A percentile compares a stretch with the other conserved stretches of the same genome.
Conservation (phyloP, 108 stramenopile species). For the Thalassiosira profunda region DNA sequence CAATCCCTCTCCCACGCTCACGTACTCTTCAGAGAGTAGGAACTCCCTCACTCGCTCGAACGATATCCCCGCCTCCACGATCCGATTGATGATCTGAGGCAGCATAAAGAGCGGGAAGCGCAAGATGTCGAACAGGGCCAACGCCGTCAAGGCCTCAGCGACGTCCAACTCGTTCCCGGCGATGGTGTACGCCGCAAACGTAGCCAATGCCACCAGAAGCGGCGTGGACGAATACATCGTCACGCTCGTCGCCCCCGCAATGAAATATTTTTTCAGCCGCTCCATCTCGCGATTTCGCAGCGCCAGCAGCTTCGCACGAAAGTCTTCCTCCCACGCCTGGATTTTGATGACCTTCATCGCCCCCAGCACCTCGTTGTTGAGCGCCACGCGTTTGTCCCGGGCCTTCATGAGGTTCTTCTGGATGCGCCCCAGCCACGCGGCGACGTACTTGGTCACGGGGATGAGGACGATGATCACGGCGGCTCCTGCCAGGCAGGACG, state of each 20-base stretch:
- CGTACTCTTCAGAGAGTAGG: slow-evolving; percentile 73
- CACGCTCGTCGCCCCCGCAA: slow-evolving; percentile 44
- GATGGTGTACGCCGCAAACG: slow-evolving; percentile 86
- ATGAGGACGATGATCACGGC: slow-evolving; percentile 87
- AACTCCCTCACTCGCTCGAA: slow-evolving; percentile 80
- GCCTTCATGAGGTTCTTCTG: slow-evolving; percentile 87
- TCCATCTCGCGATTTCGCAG: slow-evolving; percentile 80
- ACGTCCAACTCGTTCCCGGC: slow-evolving; percentile 78
- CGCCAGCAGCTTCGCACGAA: slow-evolving; percentile 51
- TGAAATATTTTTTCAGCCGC: slow-evolving; percentile 61
- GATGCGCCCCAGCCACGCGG: slow-evolving; percentile 63
- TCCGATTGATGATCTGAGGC: slow-evolving; percentile 91
- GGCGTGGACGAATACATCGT: slow-evolving; percentile 76
- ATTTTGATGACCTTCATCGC: slow-evolving; percentile 95
- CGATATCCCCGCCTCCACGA: slow-evolving; percentile 94
- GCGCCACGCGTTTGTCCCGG: slow-evolving; percentile 86
- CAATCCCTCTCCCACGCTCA: slow-evolving; percentile 49
- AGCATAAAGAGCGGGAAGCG: slow-evolving; percentile 96
- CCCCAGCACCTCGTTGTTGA: slow-evolving; percentile 87
- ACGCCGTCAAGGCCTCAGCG: slow-evolving; percentile 76
- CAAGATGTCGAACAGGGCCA: slow-evolving; percentile 95
- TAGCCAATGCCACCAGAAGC: slow-evolving; percentile 86
- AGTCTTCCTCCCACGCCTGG: slow-evolving; percentile 93
- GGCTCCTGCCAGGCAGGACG: slow-evolving; percentile 82
- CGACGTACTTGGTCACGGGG: slow-evolving; percentile 80